Evolutionary conservation across 1,139 yeast species (phyloP).

Genomic region (Suhomyces anneliseae): DNA sequence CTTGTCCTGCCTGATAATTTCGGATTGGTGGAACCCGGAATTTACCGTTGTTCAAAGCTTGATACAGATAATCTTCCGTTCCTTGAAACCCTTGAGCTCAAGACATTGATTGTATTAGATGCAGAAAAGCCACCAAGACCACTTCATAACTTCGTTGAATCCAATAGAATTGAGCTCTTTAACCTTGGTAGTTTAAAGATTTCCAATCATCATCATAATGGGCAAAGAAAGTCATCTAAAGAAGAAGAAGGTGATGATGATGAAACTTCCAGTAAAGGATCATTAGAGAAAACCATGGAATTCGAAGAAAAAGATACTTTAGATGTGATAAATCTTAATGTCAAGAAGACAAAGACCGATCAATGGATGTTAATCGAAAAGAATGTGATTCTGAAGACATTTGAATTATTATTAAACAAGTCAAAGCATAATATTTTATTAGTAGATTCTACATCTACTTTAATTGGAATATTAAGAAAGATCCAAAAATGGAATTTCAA

Average conservation of each 20-base stretch:
- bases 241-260: constrained; percentile 19
- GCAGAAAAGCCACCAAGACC: constrained; percentile 70
- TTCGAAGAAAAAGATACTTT: constrained; percentile 12
- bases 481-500: constrained; percentile 88
- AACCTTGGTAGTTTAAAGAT: constrained; percentile 49
- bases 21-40: constrained; percentile 74
- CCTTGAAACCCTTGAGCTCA: constrained; percentile 59
- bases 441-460: constrained; percentile 77
- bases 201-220: constrained; percentile 39
- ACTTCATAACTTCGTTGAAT: constrained; percentile 46
- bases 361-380: constrained; percentile 74
- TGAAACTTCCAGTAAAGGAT: constrained; percentile 7
- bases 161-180: constrained; percentile 43
- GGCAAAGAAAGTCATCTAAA: constrained; percentile 9
- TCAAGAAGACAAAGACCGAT: constrained; percentile 39
- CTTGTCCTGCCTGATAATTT: constrained; percentile 78
- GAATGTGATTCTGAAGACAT: constrained; percentile 53
- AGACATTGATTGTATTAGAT: constrained; percentile 60
- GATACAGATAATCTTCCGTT: constrained; percentile 64
- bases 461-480: constrained; percentile 77
- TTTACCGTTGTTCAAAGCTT: constrained; percentile 58
- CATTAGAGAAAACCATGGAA: constrained; percentile 6
- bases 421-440: constrained; percentile 68
- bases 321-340: constrained; percentile 18
- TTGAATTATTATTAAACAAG: constrained; percentile 61